Percentiles rank a stretch among this genome's conserved stretches.
Conservation (phyloP, 1,139 yeast species). For the Blastobotrys buckinghamii region DNA sequence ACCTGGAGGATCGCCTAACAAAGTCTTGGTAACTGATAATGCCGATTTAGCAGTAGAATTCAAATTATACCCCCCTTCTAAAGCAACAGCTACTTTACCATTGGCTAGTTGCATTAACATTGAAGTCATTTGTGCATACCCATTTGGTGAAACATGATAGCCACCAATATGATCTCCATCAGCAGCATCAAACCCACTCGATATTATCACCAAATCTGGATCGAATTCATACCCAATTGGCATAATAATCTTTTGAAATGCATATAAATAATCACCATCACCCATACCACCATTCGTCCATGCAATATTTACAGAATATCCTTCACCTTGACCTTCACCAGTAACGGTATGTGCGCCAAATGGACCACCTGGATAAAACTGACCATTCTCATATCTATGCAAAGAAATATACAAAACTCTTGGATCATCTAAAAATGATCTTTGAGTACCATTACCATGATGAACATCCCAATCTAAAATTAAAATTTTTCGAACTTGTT, state of each 20-base stretch:
- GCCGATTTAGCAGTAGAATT: slow-evolving; percentile 91
- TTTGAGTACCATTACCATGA: slow-evolving; percentile 98
- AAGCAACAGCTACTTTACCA: slow-evolving; percentile 81
- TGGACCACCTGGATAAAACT: slow-evolving; percentile 88
- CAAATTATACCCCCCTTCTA: slow-evolving; percentile 95
- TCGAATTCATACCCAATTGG: slow-evolving; percentile 86
- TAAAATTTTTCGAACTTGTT: slow-evolving; percentile 74
- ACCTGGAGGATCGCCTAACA: slow-evolving; percentile 95
- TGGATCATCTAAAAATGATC: slow-evolving; percentile 83
- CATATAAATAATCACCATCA: slow-evolving; percentile 93
- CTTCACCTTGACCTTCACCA: slow-evolving; percentile 84
- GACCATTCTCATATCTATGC: slow-evolving; percentile 89
- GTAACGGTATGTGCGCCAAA: slow-evolving; percentile 72
- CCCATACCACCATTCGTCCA: slow-evolving; percentile 94
- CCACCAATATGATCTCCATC: slow-evolving; percentile 98
- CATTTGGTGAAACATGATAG: slow-evolving; percentile 91
- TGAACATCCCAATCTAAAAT: slow-evolving; percentile 97
- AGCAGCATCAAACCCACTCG: slow-evolving; percentile 98
- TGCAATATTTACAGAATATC: slow-evolving; percentile 83
- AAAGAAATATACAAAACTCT: slow-evolving; percentile 84
- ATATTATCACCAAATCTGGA: slow-evolving; percentile 88
- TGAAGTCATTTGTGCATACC: slow-evolving; percentile 96
- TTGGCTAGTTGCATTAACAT: slow-evolving; percentile 79
- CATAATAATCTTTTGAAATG: slow-evolving; percentile 80
- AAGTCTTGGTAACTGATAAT: slow-evolving; percentile 81